Conservation (phyloP, 1,284 basidiomycete species). For the Gomphus sp. region DNA sequence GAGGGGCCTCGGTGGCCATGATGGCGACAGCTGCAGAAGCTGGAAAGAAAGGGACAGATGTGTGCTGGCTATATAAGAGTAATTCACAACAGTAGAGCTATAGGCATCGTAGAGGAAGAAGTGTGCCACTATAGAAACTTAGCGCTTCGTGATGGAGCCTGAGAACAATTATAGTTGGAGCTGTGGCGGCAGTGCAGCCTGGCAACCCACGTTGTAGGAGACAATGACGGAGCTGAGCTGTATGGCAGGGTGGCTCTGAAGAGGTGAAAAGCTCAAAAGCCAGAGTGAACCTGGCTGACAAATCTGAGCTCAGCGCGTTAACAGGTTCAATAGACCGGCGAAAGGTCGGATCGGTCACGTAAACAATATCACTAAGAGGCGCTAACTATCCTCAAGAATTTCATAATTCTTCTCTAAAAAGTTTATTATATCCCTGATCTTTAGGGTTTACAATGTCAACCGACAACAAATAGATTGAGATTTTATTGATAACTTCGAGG, state of each 20-base stretch:
- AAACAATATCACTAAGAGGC: background rate
- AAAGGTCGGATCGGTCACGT: no score
- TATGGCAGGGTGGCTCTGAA: background rate
- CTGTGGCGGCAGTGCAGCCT: background rate
- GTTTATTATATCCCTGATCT: background rate
- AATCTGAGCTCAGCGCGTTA: background rate
- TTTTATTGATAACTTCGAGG: background rate
- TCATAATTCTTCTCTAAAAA: background rate
- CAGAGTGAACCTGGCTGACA: background rate
- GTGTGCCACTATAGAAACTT: background rate
- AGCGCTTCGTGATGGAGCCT: background rate
- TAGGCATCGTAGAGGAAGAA: background rate
- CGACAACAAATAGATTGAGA: background rate
- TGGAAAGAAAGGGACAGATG: background rate
- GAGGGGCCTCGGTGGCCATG: background rate
- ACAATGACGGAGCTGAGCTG: background rate
- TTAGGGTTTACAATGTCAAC: background rate
- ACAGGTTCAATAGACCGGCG: no score
- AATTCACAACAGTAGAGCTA: slow-evolving; percentile 1
- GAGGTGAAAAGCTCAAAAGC: background rate
- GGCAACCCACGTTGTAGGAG: background rate
- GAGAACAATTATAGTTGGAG: background rate
- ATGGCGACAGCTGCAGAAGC: background rate
- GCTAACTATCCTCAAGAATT: background rate
- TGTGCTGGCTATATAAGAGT: background rate